Evolutionary conservation across 2,329 filamentous ascomycete genomes (phyloP), one percentile per base, ranked within the genome.

Genomic region (Didymella arachidicola): DNA sequence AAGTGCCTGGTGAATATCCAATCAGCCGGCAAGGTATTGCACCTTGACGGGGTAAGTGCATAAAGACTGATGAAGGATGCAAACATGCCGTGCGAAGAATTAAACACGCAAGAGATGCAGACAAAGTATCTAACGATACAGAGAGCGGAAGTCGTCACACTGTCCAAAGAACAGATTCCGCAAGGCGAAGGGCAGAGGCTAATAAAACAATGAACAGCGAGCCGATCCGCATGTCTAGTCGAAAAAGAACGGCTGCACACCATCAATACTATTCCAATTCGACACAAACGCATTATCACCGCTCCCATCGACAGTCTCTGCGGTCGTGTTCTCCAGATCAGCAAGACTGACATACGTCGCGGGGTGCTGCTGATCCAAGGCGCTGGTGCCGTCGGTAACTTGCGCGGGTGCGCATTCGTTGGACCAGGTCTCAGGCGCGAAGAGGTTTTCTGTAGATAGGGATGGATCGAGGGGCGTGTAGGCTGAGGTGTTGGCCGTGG

Each of bases 241-340:
- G 32, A 46, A 50, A 8, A 36, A 52, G 32, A 56, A 51, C 8
- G 7, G 19, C 39, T 44, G 45, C 26, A 51, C 57, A 3, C 51
- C 51, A 1, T 26, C 11, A 7, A 51, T 46, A 2, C 16, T 29
- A 7, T 48, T 48, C 57, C 57, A 59, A 10, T 29, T 8, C 7
- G 41, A 18, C 18, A 43, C 45, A 5, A 59, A 59, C 2, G 36
- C 30, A 2, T 16, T 2, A 0, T 7, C 16, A 12, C 29, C 14
- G 3, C 42, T 32, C 4, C 19, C 22, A 1, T 36, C 16, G 16
- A 16, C 1, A n/a, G 12, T 3, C 32, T 32, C 29, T 2, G 14
- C 7, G 4, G 27, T 12, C 5, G 1, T 7, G 25, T 27, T 36
- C 30, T 57, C 56, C 7, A 54, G 7, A 1, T 51, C 41, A 4